Base-by-base conservation (phyloP, 148 eudicot genomes). In the Salicornia ramosissima region DNA sequence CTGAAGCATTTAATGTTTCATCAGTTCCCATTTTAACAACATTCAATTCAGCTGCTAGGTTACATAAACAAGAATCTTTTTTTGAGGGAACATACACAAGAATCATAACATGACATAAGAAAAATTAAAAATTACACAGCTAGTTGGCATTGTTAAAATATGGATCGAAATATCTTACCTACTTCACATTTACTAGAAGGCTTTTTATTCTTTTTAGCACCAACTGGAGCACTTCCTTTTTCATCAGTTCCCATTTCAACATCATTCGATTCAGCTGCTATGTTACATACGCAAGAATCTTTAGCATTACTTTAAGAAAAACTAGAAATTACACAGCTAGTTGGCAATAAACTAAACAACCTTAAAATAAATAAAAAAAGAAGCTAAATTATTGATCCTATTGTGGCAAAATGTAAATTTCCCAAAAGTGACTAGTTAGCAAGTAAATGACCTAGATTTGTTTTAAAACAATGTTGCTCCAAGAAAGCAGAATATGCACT, bases 251-350 rank as follows among this genome's bases (percentile, higher is more conserved):
- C 15, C 68, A 78, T 71, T 25, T 34, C 79, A 65, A 21, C 68
- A 55, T 77, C 85, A 58, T 77, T 80, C 36, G 81, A 64, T 18
- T 75, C 81, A 70, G 70, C 80, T 66, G 71, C 80, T 74, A 24
- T 40, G 68, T 46, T 64, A 36, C 65, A 75, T 21, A 68, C 19
- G 25, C 57, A 68, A 40, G 10, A 61, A 42, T 19, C 1, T 57
- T 50, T n/a, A n/a, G n/a, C n/a, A n/a, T n/a, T n/a, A n/a, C n/a
- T n/a, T n/a, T 52, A 76, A 64, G 57, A 58, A 28, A 42, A 65
- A 42, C 22, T 54, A 30, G 18, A 55, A 30, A 10, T 54, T 22
- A 56, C 51, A 54, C 25, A 33, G 46, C 24, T n/a, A 64, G 60
- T 47, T 39, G 25, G 39, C 30, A 46, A 21, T 46, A 34, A 54